phyloP scores from a whole-genome alignment of 1,284 basidiomycete genomes.

The Limonomyces culmigenus region DNA sequence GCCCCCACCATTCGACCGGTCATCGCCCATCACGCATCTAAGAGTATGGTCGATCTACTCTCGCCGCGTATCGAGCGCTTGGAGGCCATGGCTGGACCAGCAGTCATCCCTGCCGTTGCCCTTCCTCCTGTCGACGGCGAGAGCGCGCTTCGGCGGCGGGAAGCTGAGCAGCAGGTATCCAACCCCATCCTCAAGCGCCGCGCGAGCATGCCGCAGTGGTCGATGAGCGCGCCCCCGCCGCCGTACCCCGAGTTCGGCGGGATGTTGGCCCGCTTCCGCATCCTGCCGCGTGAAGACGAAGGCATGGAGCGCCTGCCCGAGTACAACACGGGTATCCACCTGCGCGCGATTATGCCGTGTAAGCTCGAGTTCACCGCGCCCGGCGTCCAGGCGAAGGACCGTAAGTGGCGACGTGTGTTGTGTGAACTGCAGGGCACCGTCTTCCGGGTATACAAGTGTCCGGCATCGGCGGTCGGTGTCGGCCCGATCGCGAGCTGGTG shows the following conservation, averaged over 20 bases:
- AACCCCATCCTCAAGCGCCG: too few species aligned
- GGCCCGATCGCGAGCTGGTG: conserved; percentile 51
- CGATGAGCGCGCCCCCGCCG: conserved; percentile 25
- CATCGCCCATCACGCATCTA: too few species aligned
- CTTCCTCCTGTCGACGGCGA: too few species aligned
- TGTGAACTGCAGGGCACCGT: conserved; percentile 88
- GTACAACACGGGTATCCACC: conserved; percentile 76
- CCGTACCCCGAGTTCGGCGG: conserved; percentile 29
- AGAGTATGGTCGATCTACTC: conserved; percentile 35
- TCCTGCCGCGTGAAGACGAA: conserved; percentile 41
- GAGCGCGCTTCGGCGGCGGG: too few species aligned
- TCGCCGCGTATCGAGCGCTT: conserved; percentile 8
- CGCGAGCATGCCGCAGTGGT: conserved; percentile 40
- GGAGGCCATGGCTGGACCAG: conserved; percentile 3
- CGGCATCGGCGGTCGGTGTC: conserved; percentile 27
- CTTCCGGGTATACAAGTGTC: conserved; percentile 70
- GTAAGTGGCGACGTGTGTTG: conserved; percentile 82
- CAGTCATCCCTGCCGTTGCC: too few species aligned
- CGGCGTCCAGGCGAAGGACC: conserved; percentile 75
- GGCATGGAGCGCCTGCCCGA: conserved; percentile 67
- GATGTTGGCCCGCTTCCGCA: conserved; percentile 3
- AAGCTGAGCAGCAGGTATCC: too few species aligned
- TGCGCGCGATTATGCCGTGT: conserved; percentile 73
- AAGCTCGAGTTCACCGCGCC: conserved; percentile 91
- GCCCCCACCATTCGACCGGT: too few species aligned